Conservation (phyloP, 176 grass and related monocot species). For the Eragrostis nindensis region DNA sequence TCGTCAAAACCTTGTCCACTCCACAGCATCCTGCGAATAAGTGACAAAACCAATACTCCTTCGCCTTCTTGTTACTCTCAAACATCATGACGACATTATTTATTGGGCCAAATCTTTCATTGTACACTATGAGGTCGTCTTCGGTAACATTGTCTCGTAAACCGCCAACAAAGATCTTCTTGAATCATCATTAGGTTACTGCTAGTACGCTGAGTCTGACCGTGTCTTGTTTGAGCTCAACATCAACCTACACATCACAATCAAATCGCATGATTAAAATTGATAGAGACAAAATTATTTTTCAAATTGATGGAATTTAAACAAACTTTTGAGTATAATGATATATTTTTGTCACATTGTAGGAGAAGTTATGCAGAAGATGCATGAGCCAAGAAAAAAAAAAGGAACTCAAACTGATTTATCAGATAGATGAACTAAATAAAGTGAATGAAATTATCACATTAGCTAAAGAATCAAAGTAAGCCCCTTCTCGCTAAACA, state of each 20-base stretch:
- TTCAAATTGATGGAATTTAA: neutral
- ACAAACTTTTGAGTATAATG: neutral
- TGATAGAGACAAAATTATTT: neutral
- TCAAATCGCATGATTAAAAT: neutral
- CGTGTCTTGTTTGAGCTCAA: constrained; percentile 21
- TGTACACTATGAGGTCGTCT: constrained; percentile 49
- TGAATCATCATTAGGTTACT: neutral
- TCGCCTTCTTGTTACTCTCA: constrained; percentile 39
- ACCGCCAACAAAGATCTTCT: constrained; percentile 72
- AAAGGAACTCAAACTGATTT: neutral
- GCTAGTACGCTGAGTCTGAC: neutral
- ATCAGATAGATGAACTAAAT: neutral
- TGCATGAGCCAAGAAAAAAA: too few species aligned
- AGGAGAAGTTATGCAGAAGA: too few species aligned
- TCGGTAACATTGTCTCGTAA: constrained; percentile 48
- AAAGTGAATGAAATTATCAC: neutral
- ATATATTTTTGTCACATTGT: too few species aligned
- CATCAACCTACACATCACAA: constrained; percentile 47
- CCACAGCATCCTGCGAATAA: constrained; percentile 45
- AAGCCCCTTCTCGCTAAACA: neutral
- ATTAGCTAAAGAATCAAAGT: neutral
- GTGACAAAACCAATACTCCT: constrained; percentile 70
- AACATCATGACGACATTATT: constrained; percentile 51
- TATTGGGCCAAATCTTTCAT: constrained; percentile 62
- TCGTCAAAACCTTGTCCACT: constrained; percentile 46